Base-by-base conservation (phyloP, 2,329 filamentous ascomycete species). In the Coniochaeta ligniaria region DNA sequence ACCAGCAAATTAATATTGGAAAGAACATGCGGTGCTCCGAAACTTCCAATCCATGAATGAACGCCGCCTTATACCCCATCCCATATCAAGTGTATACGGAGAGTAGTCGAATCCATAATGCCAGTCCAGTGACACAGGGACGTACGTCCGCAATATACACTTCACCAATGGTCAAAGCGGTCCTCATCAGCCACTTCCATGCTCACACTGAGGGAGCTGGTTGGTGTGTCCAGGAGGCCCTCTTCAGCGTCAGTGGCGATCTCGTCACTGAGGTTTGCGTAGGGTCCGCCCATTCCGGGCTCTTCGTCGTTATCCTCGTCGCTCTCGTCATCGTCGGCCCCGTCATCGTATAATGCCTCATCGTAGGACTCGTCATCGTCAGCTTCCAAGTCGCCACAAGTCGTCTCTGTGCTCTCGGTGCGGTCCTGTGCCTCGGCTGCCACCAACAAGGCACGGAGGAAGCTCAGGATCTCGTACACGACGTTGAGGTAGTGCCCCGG, bases 391-490 rank as follows among this genome's bases (percentile, higher is more conserved):
- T 41, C 3, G 17, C 16, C 38, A 38, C 3, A 2, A 6, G 38
- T 6, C 3, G 16, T 2, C 38, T 5, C 6, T 16, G 6, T 12
- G 9, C 16, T 9, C 38, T 41, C 17, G 16, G 9, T 5, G 38
- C 16, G 38, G 2, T 11, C 17, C n/a, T 20, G 16, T n/a, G 38
- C 2, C 16, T n/a, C 38, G 4, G 5, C n/a, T 5, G 12, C 20
- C 43, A 47, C 11, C 6, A 22, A 24, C 43, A 6, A 9, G 1
- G 70, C 67, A 58, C 71, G 70, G 35, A 74, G 63, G 57, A 70
- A 76, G 62, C 67, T 69, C 38, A 76, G 65, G 14, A 75, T 73
- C 66, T 77, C 74, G 36, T 71, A 76, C 6, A 72, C 69, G 11
- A 73, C 69, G 66, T 69, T 72, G 17, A 69, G 61, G 31, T 76